phyloP scores from a whole-genome alignment of 345 rosid species.

The Citrus hindsii region DNA sequence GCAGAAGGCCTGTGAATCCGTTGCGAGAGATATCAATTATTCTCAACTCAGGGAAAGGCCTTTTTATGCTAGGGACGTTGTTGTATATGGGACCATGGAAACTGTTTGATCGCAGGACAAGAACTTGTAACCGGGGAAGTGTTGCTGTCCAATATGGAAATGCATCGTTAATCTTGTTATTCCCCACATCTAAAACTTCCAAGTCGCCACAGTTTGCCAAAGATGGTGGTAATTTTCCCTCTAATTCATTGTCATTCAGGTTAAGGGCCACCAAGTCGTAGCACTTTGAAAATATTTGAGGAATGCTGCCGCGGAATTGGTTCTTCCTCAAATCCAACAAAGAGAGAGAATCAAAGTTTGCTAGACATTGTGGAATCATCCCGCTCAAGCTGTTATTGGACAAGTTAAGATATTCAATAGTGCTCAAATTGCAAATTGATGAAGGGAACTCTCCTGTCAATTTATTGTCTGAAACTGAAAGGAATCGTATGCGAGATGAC shows the following conservation, averaged over 20 bases:
- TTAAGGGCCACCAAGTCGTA: neutral
- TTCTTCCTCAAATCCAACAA: slow-evolving; percentile 20
- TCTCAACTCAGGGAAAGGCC: neutral
- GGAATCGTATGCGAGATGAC: neutral
- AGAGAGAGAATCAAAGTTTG: neutral
- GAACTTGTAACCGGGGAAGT: neutral
- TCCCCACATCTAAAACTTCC: neutral
- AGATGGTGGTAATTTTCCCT: neutral
- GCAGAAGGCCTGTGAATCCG: slow-evolving; percentile 25
- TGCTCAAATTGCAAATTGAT: neutral
- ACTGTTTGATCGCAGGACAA: neutral
- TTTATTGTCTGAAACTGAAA: neutral
- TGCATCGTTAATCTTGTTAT: neutral
- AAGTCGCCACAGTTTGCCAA: neutral
- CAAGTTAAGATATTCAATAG: neutral
- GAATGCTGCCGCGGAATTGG: slow-evolving; percentile 16
- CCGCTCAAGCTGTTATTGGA: neutral
- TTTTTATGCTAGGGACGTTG: neutral
- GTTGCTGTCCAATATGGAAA: neutral
- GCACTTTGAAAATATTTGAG: slow-evolving; percentile 1
- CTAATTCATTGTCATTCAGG: neutral
- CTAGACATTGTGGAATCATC: slow-evolving; percentile 21
- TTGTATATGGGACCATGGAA: neutral
- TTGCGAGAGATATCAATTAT: slow-evolving; percentile 28
- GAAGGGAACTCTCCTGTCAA: neutral